Evolutionary conservation across 495 filamentous ascomycete species (phyloP), one percentile per base, ranked within the genome.

Genomic region (Niebla homalea): DNA sequence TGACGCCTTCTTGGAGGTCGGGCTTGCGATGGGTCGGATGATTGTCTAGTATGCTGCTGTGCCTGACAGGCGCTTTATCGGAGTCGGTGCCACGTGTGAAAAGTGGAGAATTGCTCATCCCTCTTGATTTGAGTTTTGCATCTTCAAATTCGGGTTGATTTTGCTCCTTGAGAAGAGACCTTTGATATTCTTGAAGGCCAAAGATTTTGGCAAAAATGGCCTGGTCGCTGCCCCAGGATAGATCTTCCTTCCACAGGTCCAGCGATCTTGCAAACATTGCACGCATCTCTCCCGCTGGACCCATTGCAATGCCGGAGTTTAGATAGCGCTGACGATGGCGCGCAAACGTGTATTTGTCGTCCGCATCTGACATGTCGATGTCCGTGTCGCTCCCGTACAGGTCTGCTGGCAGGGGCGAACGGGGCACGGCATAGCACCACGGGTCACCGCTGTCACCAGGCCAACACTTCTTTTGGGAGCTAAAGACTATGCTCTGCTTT

Each of bases 381-480:
- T 53, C 51, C 16, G 51, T 53, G 11, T 48, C 36, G n/a, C 32
- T 29, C 29, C 51, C 51, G 38, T 53, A 53, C 2, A 49, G 15
- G 12, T 53, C 45, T 19, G 29, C n/a, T 5, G 51, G 51, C 18
- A 53, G 37, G 3, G 45, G 44, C 2, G 44, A 48, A 10, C 23
- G 26, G 2, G 51, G 51, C 14, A 53, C 51, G 7, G 45, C 35
- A 12, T 32, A 48, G 45, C 51, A 53, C n/a, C 38, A 40, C 22
- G 36, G 21, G 36, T 53, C 44, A 4, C 19, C 23, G 19, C 10
- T 16, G 16, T 42, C 37, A 19, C 51, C 51, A n/a, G 51, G 51
- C 44, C 44, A 53, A 23, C 51, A 53, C 10, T 41, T 48, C 45
- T 53, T 53, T 39, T 49, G 44, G 4, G 51, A 53, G 25, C 43